Evolutionary conservation across 352 stramenopile species (phyloP).

Genomic region (Pythium folliculosum): DNA sequence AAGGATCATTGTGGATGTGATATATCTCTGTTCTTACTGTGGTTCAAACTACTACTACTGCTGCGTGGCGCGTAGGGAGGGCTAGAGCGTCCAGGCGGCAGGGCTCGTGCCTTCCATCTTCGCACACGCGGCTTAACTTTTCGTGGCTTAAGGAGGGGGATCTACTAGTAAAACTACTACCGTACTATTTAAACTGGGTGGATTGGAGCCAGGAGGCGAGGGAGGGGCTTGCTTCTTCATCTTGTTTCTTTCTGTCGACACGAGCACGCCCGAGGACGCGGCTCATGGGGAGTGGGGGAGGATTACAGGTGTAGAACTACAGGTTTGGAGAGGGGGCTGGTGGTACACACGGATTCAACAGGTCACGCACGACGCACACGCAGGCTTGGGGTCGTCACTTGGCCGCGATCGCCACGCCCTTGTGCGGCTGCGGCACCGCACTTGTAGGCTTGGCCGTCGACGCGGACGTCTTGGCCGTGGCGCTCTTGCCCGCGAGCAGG

Average conservation of each 20-base stretch:
- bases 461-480: not conserved
- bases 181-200: constrained; percentile 6
- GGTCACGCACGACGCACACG: constrained; percentile 1
- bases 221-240: not conserved
- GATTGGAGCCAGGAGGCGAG: not conserved
- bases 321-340: constrained; percentile 8
- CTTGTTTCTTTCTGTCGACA: not conserved
- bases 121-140: too few species aligned
- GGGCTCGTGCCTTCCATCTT: too few species aligned
- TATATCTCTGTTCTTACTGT: too few species aligned
- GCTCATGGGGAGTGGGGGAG: not conserved
- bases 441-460: not conserved
- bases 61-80: too few species aligned
- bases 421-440: not conserved
- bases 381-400: constrained; percentile 9
- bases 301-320: constrained; percentile 29
- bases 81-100: too few species aligned
- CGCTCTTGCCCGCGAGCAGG: constrained; percentile 13
- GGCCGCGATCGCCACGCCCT: constrained; percentile 16
- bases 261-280: not conserved
- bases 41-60: too few species aligned
- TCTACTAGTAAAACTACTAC: constrained; percentile 12
- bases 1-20: too few species aligned
- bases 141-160: not conserved
- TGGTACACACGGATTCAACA: constrained; percentile 13